A percentile compares a stretch with the other conserved stretches of the same genome.
phyloP scores from a whole-genome alignment of 306 rosid species.

The Ammopiptanthus mongolicus region DNA sequence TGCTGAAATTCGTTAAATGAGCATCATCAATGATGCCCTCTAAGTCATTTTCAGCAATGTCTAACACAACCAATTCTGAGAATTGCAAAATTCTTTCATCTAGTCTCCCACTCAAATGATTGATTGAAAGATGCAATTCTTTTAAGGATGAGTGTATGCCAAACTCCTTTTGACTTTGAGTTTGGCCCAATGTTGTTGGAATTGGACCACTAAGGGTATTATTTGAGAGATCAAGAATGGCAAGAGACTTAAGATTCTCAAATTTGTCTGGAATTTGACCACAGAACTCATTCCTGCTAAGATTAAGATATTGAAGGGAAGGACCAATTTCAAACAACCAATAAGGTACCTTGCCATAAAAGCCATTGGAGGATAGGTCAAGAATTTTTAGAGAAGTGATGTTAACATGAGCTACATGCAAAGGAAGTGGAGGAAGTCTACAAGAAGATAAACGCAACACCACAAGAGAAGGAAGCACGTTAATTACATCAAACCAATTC shows the following conservation, averaged over 20 bases:
- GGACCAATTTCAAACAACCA: slow-evolving; percentile 20
- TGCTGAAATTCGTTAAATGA: not conserved
- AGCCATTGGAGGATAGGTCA: not conserved
- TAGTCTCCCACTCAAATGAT: not conserved
- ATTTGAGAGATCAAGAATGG: not conserved
- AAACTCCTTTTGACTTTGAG: not conserved
- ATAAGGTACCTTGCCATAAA: not conserved
- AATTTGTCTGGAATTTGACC: slow-evolving; percentile 9
- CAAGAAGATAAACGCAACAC: not conserved
- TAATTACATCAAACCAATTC: slow-evolving; percentile 13
- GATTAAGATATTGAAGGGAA: slow-evolving; percentile 8
- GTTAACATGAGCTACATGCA: no score
- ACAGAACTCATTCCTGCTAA: not conserved
- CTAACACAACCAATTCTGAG: not conserved
- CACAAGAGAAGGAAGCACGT: not conserved
- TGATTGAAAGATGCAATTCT: not conserved
- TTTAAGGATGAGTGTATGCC: not conserved
- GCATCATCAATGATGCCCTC: not conserved
- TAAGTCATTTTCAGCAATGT: not conserved
- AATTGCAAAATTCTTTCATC: not conserved
- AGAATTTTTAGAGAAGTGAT: not conserved
- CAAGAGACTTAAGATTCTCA: not conserved
- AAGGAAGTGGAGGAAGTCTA: no score
- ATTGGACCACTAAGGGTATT: slow-evolving; percentile 6
- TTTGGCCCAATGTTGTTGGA: slow-evolving; percentile 1